Base-by-base conservation (phyloP, 306 rosid genomes). In the Trifolium subterraneum region DNA sequence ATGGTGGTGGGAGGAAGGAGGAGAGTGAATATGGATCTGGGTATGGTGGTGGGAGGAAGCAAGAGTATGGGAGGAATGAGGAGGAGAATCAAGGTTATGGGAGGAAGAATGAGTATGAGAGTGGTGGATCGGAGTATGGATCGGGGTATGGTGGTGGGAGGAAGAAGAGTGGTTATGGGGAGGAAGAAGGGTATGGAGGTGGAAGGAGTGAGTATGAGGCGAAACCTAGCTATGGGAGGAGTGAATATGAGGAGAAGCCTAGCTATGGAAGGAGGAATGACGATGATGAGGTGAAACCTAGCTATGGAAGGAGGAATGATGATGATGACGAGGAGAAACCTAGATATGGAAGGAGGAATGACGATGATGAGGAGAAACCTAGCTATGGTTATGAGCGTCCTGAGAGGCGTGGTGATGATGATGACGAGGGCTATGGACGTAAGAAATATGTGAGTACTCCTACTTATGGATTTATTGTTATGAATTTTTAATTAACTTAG, bases 391-490 rank as follows among this genome's bases (percentile, higher is more conserved):
- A 63, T 64, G 74, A 64, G 3, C 67, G 88, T 2, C 50, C 79
- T 8, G 88, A 84, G 42, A 78, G 64, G 63, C 78, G 79, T 15
- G 69, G 41, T 44, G 80, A 41, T 18, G 87, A 72, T 50, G 93
- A 84, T 15, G 85, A 77, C 14, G 89, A 83, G 66, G 76, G 88
- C 70, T 80, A 87, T 77, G 88, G 87, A 16, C 96, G 93, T 45
- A 90, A 91, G 88, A 88, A 94, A 90, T 73, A 87, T 70, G 97
- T 91, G 80, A 93, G 97, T 67, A 64, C 29, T 71, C 64, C 20
- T 25, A 63, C 48, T 23, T 23, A 18, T 12, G 59, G 25, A 51
- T 18, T 3, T 51, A 8, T 51, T 25, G 59, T 51, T 18, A 51
- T 18, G 25, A 51, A 51, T 8, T 51, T 51, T 51, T 19, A 5